These are phyloP conservation scores for Metarhizium anisopliae DNA, from an alignment of 2,329 filamentous ascomycete genomes.

Conservation along the genomic window DNA sequence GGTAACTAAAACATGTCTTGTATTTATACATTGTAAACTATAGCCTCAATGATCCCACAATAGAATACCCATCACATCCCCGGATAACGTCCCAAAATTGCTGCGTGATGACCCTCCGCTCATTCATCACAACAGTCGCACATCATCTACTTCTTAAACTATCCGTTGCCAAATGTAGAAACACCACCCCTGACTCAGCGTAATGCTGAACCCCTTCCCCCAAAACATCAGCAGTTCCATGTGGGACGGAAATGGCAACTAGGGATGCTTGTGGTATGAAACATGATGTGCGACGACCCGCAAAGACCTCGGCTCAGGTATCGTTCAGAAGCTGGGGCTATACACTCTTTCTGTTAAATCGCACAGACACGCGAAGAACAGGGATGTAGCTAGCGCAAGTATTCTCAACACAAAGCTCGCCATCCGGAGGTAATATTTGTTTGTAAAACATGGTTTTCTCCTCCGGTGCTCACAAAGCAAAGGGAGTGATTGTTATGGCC, in stretches of 20 bases:
- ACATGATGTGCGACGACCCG: not conserved
- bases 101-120: too few species aligned
- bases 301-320: not conserved
- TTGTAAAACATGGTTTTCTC: not conserved
- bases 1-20: not conserved
- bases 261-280: not conserved
- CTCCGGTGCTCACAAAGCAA: not conserved
- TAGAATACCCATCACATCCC: too few species aligned
- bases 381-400: not conserved
- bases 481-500: not conserved
- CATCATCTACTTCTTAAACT: too few species aligned
- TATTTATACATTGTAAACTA: not conserved
- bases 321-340: not conserved
- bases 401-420: not conserved
- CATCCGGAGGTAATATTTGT: not conserved
- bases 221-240: not conserved
- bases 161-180: not conserved
- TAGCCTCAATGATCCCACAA: not conserved
- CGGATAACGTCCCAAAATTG: too few species aligned
- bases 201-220: too few species aligned
- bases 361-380: not conserved
- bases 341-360: not conserved
- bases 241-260: not conserved
- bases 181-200: not conserved
- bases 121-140: too few species aligned